phyloP scores from a whole-genome alignment of 1,284 basidiomycete genomes.

The Cutaneotrichosporon daszewskae region DNA sequence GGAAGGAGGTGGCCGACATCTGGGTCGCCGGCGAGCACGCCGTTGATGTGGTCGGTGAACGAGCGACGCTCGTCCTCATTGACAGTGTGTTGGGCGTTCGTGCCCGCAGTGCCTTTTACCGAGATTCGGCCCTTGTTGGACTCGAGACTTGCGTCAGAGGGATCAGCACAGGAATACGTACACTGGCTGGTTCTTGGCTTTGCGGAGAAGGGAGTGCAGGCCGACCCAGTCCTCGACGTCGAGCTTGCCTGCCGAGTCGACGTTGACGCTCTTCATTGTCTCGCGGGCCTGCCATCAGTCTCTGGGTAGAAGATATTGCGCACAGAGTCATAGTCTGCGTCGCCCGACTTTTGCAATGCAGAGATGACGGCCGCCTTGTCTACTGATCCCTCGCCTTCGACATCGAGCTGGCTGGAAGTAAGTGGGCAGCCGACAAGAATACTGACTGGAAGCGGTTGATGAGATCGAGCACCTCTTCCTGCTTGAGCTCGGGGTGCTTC shows the following conservation, averaged over 20 bases:
- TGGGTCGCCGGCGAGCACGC: slow-evolving; percentile 75
- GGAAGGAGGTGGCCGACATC: slow-evolving; percentile 80
- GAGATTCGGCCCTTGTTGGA: slow-evolving; percentile 82
- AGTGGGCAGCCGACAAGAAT: slow-evolving; percentile 2
- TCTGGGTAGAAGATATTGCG: slow-evolving; percentile 36
- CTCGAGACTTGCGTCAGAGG: slow-evolving; percentile 51
- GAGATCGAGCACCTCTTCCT: slow-evolving; percentile 88
- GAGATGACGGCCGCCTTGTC: slow-evolving; percentile 76
- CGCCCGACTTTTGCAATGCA: slow-evolving; percentile 66
- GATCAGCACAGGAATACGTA: slow-evolving; percentile 16
- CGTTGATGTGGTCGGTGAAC: slow-evolving; percentile 97
- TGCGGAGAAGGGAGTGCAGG: slow-evolving; percentile 38
- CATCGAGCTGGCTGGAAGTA: slow-evolving; percentile 62
- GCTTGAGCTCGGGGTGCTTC: slow-evolving; percentile 86
- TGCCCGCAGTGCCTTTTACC: slow-evolving; percentile 82
- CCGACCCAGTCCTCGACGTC: slow-evolving; percentile 97
- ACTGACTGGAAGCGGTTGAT: slow-evolving; percentile 88
- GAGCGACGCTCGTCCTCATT: slow-evolving; percentile 94
- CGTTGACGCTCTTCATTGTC: slow-evolving; percentile 88
- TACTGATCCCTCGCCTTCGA: slow-evolving; percentile 76
- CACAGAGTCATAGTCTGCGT: slow-evolving; percentile 81
- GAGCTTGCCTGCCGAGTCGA: slow-evolving; percentile 91
- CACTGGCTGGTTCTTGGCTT: slow-evolving; percentile 38
- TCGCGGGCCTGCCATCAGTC: slow-evolving; percentile 47
- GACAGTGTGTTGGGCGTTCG: slow-evolving; percentile 94